A percentile compares a stretch with the other conserved stretches of the same genome.
phyloP scores from a whole-genome alignment of 345 rosid species.

The Eutrema heterophyllum region DNA sequence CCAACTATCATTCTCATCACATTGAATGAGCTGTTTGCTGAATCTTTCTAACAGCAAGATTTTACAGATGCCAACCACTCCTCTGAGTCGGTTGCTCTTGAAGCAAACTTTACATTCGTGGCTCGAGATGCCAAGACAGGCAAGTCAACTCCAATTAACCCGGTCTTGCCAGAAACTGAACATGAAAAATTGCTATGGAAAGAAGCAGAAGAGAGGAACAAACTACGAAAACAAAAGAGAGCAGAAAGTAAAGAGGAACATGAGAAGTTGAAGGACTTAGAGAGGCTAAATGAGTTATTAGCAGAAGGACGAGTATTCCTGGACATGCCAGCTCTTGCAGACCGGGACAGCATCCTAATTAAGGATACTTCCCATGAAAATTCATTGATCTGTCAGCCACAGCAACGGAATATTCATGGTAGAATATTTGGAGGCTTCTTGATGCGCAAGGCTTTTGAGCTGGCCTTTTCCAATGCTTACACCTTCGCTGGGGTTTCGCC shows the following conservation, averaged over 20 bases:
- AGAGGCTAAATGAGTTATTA: slow-evolving; percentile 53
- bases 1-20: neutral
- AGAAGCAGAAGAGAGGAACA: slow-evolving; percentile 82
- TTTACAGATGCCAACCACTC: slow-evolving; percentile 39
- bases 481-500: slow-evolving; percentile 85
- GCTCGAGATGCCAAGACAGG: slow-evolving; percentile 80
- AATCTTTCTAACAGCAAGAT: neutral
- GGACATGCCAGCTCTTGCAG: slow-evolving; percentile 94
- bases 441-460: slow-evolving; percentile 81
- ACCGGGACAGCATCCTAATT: slow-evolving; percentile 82
- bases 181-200: slow-evolving; percentile 64
- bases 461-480: slow-evolving; percentile 81
- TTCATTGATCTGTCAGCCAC: slow-evolving; percentile 82
- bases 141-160: slow-evolving; percentile 72
- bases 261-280: slow-evolving; percentile 34
- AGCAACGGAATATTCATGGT: slow-evolving; percentile 82
- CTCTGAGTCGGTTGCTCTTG: slow-evolving; percentile 57
- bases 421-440: slow-evolving; percentile 85
- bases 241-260: slow-evolving; percentile 32
- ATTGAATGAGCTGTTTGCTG: neutral
- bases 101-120: slow-evolving; percentile 81
- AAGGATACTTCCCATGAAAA: slow-evolving; percentile 59
- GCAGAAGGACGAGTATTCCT: slow-evolving; percentile 78
- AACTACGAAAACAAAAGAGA: slow-evolving; percentile 54
- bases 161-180: slow-evolving; percentile 57